Percentiles rank a stretch among this genome's conserved stretches.
These are phyloP conservation scores for Vanilla planifolia DNA, from an alignment of 106 monocot genomes.

Conservation along the genomic window DNA sequence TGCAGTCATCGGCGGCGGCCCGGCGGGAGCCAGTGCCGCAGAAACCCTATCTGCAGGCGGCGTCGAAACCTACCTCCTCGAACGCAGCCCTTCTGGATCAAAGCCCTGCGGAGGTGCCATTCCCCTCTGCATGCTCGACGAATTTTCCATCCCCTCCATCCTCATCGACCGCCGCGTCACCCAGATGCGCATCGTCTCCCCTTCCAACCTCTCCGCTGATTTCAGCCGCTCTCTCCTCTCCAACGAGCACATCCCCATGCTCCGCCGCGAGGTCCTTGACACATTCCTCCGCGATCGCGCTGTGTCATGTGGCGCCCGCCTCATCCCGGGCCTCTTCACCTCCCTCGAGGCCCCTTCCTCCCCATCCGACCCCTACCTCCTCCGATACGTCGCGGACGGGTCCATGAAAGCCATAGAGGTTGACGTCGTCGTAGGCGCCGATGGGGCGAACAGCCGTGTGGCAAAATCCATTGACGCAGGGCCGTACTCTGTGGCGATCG, in stretches of 20 bases:
- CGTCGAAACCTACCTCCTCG: constrained; percentile 59
- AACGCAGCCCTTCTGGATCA: constrained; percentile 65
- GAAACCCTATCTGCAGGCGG: constrained; percentile 58
- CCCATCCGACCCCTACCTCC: constrained; percentile 37
- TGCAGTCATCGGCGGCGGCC: constrained; percentile 83
- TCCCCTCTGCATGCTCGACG: constrained; percentile 85
- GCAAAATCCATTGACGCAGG: constrained; percentile 67
- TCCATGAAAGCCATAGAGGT: constrained; percentile 19
- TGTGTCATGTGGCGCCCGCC: constrained; percentile 34
- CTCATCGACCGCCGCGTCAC: constrained; percentile 83
- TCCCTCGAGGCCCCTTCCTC: constrained; percentile 27
- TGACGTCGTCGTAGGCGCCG: constrained; percentile 76
- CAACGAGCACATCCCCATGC: constrained; percentile 79
- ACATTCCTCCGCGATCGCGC: constrained; percentile 77
- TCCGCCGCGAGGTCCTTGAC: constrained; percentile 89
- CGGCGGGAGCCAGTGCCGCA: constrained; percentile 68
- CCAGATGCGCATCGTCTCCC: constrained; percentile 76
- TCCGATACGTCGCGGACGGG: constrained; percentile 37
- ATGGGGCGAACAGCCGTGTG: constrained; percentile 88
- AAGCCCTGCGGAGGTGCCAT: constrained; percentile 97
- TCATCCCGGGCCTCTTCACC: constrained; percentile 59
- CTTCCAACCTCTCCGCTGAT: constrained; percentile 66
- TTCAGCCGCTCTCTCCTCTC: constrained; percentile 54
- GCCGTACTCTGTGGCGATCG: constrained; percentile 62
- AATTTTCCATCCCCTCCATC: constrained; percentile 62